Conservation (phyloP, 306 rosid species). For the Rosa multiflora region DNA sequence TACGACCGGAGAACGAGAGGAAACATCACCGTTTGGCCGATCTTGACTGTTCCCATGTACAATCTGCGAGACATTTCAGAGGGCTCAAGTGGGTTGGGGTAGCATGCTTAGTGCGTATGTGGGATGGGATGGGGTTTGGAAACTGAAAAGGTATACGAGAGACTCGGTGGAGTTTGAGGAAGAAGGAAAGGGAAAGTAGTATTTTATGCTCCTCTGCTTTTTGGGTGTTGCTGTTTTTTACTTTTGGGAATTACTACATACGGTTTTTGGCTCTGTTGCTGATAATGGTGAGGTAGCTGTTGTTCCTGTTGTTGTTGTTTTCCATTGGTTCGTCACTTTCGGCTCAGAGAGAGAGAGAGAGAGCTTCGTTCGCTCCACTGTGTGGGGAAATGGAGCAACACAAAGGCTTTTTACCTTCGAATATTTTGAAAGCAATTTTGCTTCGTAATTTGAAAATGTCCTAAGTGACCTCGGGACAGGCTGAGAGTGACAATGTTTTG, state of each 20-base stretch:
- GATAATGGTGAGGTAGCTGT: conserved; percentile 3
- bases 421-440: neutral
- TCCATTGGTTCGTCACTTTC: conserved; percentile 89
- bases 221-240: conserved; percentile 10
- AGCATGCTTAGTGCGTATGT: conserved; percentile 15
- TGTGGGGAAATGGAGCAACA: conserved; percentile 37
- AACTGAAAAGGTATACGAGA: neutral
- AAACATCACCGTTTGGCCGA: conserved; percentile 36
- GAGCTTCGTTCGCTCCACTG: conserved; percentile 40
- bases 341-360: conserved; percentile 33
- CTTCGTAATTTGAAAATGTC: conserved; percentile 7
- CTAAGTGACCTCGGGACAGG: conserved; percentile 26
- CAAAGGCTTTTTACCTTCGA: neutral
- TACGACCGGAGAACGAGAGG: conserved; percentile 27
- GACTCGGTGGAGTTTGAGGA: conserved; percentile 17
- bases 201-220: conserved; percentile 17
- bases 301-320: conserved; percentile 25
- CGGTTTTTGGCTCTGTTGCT: conserved; percentile 1
- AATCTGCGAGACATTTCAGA: conserved; percentile 33
- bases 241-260: conserved; percentile 12
- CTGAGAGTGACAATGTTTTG: neutral
- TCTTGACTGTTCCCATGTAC: conserved; percentile 39
- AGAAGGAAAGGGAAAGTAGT: conserved; percentile 14
- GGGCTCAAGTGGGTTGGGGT: conserved; percentile 10
- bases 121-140: conserved; percentile 9